Conservation (phyloP, 2,329 filamentous ascomycete species). For the Alternaria viburni region DNA sequence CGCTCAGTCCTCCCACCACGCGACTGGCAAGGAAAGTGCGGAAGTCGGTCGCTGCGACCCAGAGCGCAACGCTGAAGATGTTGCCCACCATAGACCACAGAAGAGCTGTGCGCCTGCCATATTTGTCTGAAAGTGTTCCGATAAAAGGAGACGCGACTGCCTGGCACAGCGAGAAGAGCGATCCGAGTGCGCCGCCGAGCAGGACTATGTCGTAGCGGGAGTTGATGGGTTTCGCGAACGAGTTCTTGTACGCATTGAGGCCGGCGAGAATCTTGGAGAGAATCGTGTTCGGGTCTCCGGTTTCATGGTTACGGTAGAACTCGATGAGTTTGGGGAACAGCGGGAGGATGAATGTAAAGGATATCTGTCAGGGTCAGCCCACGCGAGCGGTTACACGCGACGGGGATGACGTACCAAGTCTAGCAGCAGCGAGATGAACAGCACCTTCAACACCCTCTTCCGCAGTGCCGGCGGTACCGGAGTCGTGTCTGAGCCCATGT, state of each 20-base stretch:
- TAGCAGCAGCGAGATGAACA: constrained; percentile 86
- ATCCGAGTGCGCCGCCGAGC: constrained; percentile 90
- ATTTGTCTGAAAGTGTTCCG: constrained; percentile 82
- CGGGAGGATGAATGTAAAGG: constrained; percentile 97
- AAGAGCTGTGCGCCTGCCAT: constrained; percentile 85
- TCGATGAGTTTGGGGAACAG: constrained; percentile 94
- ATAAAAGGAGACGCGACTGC: constrained; percentile 92
- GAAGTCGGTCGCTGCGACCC: constrained; percentile 93
- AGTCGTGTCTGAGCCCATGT: constrained; percentile 34
- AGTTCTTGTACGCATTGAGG: constrained; percentile 92
- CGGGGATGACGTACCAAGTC: constrained; percentile 72
- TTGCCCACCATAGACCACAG: constrained; percentile 93
- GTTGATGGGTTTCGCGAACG: constrained; percentile 90
- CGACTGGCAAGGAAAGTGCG: constrained; percentile 94
- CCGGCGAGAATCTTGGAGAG: constrained; percentile 80
- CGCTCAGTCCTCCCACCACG: constrained; percentile 88
- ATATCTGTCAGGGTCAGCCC: constrained; percentile 68
- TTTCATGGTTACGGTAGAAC: constrained; percentile 90
- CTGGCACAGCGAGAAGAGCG: constrained; percentile 90
- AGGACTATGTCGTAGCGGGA: constrained; percentile 97
- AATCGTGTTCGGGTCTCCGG: constrained; percentile 64
- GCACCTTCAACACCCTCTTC: constrained; percentile 82
- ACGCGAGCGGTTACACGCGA: constrained; percentile 16
- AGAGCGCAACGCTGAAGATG: constrained; percentile 88
- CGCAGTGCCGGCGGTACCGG: constrained; percentile 59